phyloP scores from a whole-genome alignment of 305 asterid genomes.

The Fraxinus albicans region DNA sequence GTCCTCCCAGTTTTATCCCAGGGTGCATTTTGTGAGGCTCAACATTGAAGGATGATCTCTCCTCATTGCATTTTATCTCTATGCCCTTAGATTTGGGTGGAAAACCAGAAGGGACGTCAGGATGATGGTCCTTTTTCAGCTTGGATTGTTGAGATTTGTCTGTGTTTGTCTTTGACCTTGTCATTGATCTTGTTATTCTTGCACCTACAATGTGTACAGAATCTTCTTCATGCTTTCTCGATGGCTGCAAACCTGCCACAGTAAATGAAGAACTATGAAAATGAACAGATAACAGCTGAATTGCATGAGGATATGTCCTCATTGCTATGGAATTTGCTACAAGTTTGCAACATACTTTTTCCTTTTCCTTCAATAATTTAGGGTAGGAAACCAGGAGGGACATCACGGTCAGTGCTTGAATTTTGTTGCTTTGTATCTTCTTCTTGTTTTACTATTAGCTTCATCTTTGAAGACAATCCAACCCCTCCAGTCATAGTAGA shows the following conservation, averaged over 20 bases:
- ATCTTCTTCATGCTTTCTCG: neutral
- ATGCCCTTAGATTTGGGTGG: constrained; percentile 2
- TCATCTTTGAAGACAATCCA: neutral
- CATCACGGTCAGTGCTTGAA: neutral
- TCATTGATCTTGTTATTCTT: neutral
- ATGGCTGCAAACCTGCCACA: neutral
- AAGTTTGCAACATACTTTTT: neutral
- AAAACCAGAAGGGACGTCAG: constrained; percentile 32
- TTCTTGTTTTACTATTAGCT: neutral
- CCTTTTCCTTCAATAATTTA: neutral
- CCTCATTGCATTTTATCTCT: neutral
- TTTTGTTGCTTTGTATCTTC: neutral
- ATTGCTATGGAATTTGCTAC: neutral
- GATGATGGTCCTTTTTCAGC: neutral
- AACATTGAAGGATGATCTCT: neutral
- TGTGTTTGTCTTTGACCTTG: neutral
- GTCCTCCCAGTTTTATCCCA: neutral
- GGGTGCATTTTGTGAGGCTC: neutral
- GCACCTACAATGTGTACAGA: neutral
- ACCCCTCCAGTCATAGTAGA: neutral
- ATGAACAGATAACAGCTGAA: neutral
- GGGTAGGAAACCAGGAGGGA: constrained; percentile 33
- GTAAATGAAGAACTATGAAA: neutral
- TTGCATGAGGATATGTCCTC: neutral
- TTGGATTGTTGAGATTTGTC: neutral